These are phyloP conservation scores for Ceratocystis huliohia DNA, from an alignment of 2,329 filamentous ascomycete species.

Conservation along the genomic window DNA sequence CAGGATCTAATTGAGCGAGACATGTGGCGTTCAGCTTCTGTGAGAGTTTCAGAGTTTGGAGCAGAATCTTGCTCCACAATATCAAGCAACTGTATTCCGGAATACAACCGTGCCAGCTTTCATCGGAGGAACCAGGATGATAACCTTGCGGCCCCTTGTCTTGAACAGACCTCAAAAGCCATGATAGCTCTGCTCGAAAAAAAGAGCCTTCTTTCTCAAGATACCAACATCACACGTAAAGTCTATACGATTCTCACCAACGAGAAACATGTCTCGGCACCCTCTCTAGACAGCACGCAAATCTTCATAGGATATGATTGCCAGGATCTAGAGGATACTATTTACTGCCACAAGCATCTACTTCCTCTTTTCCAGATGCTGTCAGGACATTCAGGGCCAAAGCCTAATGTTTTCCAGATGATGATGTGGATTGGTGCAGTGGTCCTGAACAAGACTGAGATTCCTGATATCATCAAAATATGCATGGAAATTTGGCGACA, in stretches of 20 bases:
- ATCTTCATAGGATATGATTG: background rate
- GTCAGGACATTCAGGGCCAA: background rate
- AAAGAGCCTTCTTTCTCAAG: background rate
- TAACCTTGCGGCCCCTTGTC: background rate
- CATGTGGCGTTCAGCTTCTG: background rate
- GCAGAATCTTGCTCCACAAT: background rate
- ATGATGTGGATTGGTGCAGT: background rate
- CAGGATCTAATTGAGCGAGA: background rate
- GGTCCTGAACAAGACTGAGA: background rate
- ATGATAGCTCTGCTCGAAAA: background rate
- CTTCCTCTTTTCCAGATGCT: background rate
- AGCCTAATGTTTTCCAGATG: background rate
- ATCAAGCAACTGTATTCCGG: background rate
- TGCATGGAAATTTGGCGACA: slow-evolving; percentile 4
- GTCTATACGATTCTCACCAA: background rate
- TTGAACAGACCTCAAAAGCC: background rate
- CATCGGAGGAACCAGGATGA: background rate
- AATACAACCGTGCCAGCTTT: background rate
- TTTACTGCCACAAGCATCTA: background rate
- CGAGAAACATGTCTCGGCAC: background rate
- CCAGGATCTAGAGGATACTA: background rate
- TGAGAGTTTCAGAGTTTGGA: background rate
- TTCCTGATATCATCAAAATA: background rate
- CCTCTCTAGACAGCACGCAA: background rate
- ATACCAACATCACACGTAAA: background rate